Evolutionary conservation across 2,329 filamentous ascomycete genomes (phyloP).

Genomic region (Phoma herbarum): DNA sequence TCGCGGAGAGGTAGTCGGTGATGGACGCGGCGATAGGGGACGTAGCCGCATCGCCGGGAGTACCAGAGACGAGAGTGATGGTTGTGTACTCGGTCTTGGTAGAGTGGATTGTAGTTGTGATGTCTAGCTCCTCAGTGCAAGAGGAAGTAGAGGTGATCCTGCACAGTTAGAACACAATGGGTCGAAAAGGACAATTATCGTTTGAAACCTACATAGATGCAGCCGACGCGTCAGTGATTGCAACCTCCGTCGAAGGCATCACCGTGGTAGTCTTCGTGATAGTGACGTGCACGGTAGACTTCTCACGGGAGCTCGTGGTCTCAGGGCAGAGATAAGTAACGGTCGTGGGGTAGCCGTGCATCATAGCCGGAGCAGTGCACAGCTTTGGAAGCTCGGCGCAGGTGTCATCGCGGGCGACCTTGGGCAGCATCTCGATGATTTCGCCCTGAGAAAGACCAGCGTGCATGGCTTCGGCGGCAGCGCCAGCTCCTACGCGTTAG

Average conservation of each 20-base stretch:
- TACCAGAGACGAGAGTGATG: constrained; percentile 11
- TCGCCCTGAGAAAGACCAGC: constrained; percentile 16
- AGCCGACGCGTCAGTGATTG: neutral
- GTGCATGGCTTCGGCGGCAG: constrained; percentile 18
- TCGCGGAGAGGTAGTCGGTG: constrained; percentile 11
- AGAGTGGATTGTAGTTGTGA: constrained; percentile 29
- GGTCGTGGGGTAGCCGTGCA: constrained; percentile 28
- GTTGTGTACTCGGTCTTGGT: constrained; percentile 26
- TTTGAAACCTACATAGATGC: constrained; percentile 12
- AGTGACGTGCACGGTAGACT: constrained; percentile 28
- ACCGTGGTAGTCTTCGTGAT: constrained; percentile 32
- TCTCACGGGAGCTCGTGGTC: constrained; percentile 12
- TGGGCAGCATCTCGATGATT: constrained; percentile 6
- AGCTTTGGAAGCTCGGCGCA: constrained; percentile 31
- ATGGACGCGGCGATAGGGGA: neutral
- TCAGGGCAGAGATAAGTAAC: constrained; percentile 37
- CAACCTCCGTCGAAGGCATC: constrained; percentile 11
- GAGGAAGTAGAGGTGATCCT: constrained; percentile 3
- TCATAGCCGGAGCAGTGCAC: constrained; percentile 32
- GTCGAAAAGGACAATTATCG: neutral
- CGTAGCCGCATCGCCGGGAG: neutral
- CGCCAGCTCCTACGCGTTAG: constrained; percentile 23
- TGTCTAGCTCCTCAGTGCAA: constrained; percentile 11
- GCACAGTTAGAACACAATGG: neutral
- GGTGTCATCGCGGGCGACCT: constrained; percentile 18